phyloP scores from a whole-genome alignment of 139 green algal species.

The Yamagishiella unicocca region DNA sequence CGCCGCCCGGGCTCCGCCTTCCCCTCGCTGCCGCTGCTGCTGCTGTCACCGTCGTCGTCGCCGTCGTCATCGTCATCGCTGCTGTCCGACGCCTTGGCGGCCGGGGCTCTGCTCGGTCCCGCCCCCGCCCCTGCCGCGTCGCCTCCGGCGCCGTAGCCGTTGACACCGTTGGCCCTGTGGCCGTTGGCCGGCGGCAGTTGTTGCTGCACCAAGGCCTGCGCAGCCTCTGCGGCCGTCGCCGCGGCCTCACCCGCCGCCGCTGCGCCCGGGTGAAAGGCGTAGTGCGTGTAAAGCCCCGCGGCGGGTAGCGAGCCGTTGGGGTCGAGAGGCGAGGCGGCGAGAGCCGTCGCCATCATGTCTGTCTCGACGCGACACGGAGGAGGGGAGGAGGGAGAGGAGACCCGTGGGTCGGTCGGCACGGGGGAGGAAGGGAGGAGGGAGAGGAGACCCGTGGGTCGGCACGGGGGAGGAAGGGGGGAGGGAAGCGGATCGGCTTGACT shows the following conservation, averaged over 20 bases:
- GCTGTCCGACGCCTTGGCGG: neutral
- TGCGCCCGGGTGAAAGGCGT: neutral
- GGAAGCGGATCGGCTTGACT: too few species aligned
- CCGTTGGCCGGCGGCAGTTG: neutral
- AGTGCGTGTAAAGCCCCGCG: too few species aligned
- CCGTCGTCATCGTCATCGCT: neutral
- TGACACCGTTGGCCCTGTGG: neutral
- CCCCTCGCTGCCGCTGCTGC: neutral
- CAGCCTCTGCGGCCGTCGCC: neutral
- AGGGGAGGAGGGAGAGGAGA: neutral
- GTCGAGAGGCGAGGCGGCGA: conserved; percentile 20
- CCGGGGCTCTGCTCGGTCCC: too few species aligned
- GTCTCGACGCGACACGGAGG: neutral
- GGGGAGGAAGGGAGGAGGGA: too few species aligned
- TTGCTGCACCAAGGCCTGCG: neutral
- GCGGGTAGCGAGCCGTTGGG: conserved; percentile 21
- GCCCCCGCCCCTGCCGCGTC: neutral
- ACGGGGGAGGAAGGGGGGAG: too few species aligned
- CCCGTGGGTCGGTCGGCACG: neutral
- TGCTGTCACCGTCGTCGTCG: neutral
- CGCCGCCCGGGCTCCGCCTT: too few species aligned
- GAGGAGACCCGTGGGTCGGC: too few species aligned
- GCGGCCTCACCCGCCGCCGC: neutral
- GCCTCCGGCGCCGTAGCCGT: neutral
- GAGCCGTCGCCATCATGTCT: conserved; percentile 7